phyloP scores from a whole-genome alignment of 306 rosid genomes.

The Macrotyloma uniflorum region DNA sequence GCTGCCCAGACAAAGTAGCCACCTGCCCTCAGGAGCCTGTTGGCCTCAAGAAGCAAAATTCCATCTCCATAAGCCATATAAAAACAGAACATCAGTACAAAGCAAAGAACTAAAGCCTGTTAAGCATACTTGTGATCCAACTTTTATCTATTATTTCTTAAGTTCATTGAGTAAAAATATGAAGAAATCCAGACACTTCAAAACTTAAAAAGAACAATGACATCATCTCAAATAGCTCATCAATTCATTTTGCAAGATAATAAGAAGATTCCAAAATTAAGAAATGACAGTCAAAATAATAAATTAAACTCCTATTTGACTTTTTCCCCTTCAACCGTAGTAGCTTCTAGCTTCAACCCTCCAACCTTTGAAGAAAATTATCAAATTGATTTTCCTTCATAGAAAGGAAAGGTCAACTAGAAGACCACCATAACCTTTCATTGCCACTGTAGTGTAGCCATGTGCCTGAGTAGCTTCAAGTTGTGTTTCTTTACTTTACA shows the following conservation, averaged over 20 bases:
- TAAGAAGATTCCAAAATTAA: too few relatives aligned
- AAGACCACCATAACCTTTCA: neutral
- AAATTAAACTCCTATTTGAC: neutral
- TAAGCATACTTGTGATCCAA: constrained; percentile 24
- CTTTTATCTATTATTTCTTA: neutral
- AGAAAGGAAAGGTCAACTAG: neutral
- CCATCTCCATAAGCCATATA: constrained; percentile 66
- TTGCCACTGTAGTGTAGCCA: neutral
- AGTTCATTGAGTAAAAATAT: neutral
- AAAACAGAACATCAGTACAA: constrained; percentile 41
- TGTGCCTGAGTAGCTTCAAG: neutral
- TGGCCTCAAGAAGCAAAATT: constrained; percentile 82
- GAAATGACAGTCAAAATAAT: neutral
- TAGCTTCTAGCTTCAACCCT: neutral
- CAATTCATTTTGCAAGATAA: too few relatives aligned
- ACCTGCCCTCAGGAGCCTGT: constrained; percentile 89
- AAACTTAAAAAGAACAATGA: neutral
- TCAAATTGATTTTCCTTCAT: neutral
- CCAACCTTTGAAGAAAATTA: constrained; percentile 1
- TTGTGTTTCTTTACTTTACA: neutral
- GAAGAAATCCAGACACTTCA: neutral
- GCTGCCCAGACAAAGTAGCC: constrained; percentile 96
- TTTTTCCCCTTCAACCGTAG: neutral
- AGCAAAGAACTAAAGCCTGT: constrained; percentile 25
- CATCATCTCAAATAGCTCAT: neutral